Evolutionary conservation across 257 asterid species (phyloP).

Genomic region (Misopates orontium): DNA sequence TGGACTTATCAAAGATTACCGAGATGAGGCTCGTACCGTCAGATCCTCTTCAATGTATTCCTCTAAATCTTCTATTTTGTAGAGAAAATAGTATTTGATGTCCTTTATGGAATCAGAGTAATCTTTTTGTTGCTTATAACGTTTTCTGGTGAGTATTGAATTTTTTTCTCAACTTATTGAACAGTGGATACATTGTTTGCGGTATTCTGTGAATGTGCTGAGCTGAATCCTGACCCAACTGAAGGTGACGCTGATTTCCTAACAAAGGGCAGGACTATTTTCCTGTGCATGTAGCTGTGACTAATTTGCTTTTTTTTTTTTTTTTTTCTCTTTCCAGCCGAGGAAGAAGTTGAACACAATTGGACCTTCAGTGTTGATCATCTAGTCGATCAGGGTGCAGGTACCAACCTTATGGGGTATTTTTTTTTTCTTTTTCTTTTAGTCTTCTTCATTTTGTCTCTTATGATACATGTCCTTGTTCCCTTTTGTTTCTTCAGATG

Average conservation of each 20-base stretch:
- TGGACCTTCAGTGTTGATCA: slow-evolving; percentile 90
- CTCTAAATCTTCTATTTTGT: background rate
- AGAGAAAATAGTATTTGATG: background rate
- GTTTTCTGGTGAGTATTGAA: slow-evolving; percentile 6
- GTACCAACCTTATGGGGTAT: slow-evolving; percentile 27
- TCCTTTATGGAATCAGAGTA: background rate
- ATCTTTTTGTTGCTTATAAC: background rate
- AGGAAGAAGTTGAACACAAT: slow-evolving; percentile 65
- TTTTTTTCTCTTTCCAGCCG: slow-evolving; percentile 33
- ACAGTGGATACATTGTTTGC: slow-evolving; percentile 82
- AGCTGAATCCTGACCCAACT: slow-evolving; percentile 84
- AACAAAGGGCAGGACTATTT: background rate
- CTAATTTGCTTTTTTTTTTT: slow-evolving; percentile 15
- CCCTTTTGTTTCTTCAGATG: slow-evolving; percentile 35
- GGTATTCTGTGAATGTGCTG: slow-evolving; percentile 92
- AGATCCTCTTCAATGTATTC: slow-evolving; percentile 71
- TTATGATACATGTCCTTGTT: background rate
- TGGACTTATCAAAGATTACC: slow-evolving; percentile 62
- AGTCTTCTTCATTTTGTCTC: slow-evolving; percentile 5
- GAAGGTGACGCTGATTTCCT: slow-evolving; percentile 45
- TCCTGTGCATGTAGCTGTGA: background rate
- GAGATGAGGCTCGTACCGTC: slow-evolving; percentile 95
- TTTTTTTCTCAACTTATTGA: slow-evolving; percentile 22
- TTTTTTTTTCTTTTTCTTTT: slow-evolving; percentile 4
- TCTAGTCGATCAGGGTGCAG: slow-evolving; percentile 50